Base-by-base conservation (phyloP, 2,329 filamentous ascomycete species). In the Madurella mycetomatis region DNA sequence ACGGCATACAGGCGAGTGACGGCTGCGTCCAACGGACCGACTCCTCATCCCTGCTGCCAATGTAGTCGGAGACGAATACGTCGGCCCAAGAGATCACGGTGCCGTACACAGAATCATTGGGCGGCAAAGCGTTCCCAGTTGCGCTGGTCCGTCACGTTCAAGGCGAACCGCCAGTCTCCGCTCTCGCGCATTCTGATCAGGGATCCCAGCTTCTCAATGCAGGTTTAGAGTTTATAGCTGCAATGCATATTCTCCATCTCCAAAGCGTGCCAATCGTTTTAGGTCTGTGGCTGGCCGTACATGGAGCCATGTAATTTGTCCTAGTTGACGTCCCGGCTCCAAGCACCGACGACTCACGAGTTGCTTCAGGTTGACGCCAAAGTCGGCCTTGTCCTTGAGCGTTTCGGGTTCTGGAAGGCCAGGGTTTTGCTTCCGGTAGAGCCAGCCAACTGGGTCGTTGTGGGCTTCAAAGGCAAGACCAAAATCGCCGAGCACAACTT, bases 401-500 rank as follows among this genome's bases (percentile, higher is more conserved):
- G 50, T 54, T 39, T 47, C 41, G 9, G 18, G 16, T 13, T 56
- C 51, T 2, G 54, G 56, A 17, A 57, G 15, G 17, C 8, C 25
- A 1, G 43, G 37, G 15, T 30, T 9, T 19, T 17, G 9, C 16
- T 18, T 8, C 4, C 7, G 4, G 19, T 17, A 34, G 13, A 46
- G 31, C 17, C n/a, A 2, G 12, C 49, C 18, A 0, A 15, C 13
- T 2, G 43, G 55, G 48, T 51, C 56, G 41, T 53, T 47, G 17
- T 37, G 11, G 9, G 17, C 44, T 13, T 49, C 34, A 2, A 54
- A 32, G 2, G 58, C 52, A 9, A 49, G 5, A 15, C 58, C 60
- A 41, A 55, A 60, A 13, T 59, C 56, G 1, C 53, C 56, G 32
- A 62, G 5, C 1, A 58, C 47, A 13, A 58, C 41, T 37, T 60